A percentile compares a stretch with the other conserved stretches of the same genome.
Evolutionary conservation across 2,329 filamentous ascomycete species (phyloP).

Genomic region (Cryphonectria japonica): DNA sequence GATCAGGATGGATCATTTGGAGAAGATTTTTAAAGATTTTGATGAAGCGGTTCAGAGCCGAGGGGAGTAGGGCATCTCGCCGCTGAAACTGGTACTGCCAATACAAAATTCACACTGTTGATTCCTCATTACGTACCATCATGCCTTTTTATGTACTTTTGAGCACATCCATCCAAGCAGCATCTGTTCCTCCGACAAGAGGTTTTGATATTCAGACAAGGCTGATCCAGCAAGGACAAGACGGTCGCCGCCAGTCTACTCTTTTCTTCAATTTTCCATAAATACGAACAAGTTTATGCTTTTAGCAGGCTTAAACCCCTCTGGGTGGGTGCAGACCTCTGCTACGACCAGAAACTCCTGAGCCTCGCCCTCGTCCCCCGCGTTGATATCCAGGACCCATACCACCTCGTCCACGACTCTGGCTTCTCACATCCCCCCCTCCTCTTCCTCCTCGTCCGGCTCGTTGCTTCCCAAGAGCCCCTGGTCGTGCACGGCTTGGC

Average conservation of each 20-base stretch:
- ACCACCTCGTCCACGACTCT: no score
- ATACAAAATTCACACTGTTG: background rate
- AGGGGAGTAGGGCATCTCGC: background rate
- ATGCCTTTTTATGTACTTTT: background rate
- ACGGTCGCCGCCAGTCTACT: no score
- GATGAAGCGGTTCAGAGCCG: background rate
- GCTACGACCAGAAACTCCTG: background rate
- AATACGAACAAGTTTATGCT: no score
- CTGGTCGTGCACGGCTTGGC: no score
- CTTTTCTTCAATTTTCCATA: no score
- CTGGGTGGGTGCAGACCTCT: no score
- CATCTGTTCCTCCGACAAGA: background rate
- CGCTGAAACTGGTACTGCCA: background rate
- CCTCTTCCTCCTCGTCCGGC: no score
- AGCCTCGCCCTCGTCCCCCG: background rate
- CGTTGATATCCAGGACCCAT: background rate
- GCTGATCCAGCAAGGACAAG: no score
- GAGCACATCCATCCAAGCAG: background rate
- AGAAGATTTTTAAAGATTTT: background rate
- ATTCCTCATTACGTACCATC: background rate
- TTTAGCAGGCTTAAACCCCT: no score
- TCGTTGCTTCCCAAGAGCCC: no score
- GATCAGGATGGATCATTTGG: conserved; percentile 11
- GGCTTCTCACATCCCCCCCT: no score
- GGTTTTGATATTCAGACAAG: no score